Evolutionary conservation across 164 flowering plant species (phyloP), one percentile per base, ranked within the genome.

Genomic region (Tetrastigma voinierianum): DNA sequence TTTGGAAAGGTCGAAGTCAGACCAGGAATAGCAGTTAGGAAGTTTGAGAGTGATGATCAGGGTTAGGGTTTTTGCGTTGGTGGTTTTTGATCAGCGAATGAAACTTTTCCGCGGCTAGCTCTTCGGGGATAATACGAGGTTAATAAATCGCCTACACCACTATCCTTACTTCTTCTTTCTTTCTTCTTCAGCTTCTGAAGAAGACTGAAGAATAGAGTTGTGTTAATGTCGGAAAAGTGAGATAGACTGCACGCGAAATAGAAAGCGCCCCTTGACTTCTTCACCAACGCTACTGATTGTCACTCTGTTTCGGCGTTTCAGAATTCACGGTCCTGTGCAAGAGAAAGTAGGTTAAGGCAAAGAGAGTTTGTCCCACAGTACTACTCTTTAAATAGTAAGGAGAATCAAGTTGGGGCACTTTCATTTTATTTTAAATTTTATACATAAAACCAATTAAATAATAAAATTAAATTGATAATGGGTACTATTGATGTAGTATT

Each of bases 21-120:
- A 23, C 70, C 51, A 18, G 94, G 72, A 73, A 84, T 80, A 47
- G 87, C 75, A 74, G 68, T 57, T 46, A 71, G 10, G 87, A 87
- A 73, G n/a, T 67, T 55, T 78, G 10, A 15, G 69, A 56, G 65
- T 73, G 65, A 11, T 75, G 75, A 49, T 72, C 49, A 4, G 76
- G 79, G 67, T 66, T 73, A 18, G 94, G 96, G 81, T 90, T 91
- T 66, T 79, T 83, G 68, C 91, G 83, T 74, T 90, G 82, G 79
- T 89, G 92, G 60, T 84, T 84, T 77, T 83, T 88, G 79, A 93
- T 90, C 21, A 87, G 19, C n/a, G 83, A 23, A 65, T 87, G 86
- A 66, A 90, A 55, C 59, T 81, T 81, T 0, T 86, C 89, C 17
- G 79, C 83, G 15, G 79, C 48, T 67, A 57, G 77, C 70, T 90